Conservation (phyloP, 1,284 basidiomycete genomes). For the Ceraceosorus bombacis region DNA sequence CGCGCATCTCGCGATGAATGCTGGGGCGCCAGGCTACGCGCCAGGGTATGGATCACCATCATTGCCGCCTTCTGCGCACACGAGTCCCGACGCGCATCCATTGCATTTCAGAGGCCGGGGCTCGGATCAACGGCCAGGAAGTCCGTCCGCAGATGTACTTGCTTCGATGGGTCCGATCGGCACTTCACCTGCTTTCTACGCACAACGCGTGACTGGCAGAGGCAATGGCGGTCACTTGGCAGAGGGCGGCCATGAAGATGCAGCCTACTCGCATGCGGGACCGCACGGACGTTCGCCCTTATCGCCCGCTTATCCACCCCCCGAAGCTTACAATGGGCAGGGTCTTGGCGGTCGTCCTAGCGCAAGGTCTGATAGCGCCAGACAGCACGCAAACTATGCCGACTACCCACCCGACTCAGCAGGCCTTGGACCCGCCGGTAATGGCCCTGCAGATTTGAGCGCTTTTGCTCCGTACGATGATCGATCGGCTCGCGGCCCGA, state of each 20-base stretch:
- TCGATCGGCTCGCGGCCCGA: background rate
- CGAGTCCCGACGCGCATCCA: conserved; percentile 14
- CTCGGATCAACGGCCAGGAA: background rate
- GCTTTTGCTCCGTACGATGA: conserved; percentile 12
- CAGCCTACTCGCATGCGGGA: background rate
- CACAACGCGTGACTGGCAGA: conserved; percentile 20
- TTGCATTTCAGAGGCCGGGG: conserved; percentile 14
- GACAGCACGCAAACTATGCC: conserved; percentile 16
- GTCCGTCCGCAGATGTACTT: conserved; percentile 2
- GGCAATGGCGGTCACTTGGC: background rate
- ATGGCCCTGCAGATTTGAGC: conserved; percentile 7
- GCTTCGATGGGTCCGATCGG: conserved; percentile 36
- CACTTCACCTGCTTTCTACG: conserved; percentile 30
- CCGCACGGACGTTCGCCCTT: background rate
- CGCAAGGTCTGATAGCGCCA: too few species aligned
- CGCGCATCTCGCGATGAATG: conserved; percentile 29
- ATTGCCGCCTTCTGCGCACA: conserved; percentile 11
- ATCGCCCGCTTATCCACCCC: conserved; percentile 17
- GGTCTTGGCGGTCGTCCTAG: too few species aligned
- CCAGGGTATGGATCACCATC: conserved; percentile 5
- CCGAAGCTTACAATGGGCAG: background rate
- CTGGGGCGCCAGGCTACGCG: conserved; percentile 17
- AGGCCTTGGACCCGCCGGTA: too few species aligned
- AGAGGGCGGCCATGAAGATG: conserved; percentile 7
- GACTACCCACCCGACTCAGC: conserved; percentile 18